Conservation (phyloP, 192 early-diverging fungal species). For the Umbelopsis sp. region DNA sequence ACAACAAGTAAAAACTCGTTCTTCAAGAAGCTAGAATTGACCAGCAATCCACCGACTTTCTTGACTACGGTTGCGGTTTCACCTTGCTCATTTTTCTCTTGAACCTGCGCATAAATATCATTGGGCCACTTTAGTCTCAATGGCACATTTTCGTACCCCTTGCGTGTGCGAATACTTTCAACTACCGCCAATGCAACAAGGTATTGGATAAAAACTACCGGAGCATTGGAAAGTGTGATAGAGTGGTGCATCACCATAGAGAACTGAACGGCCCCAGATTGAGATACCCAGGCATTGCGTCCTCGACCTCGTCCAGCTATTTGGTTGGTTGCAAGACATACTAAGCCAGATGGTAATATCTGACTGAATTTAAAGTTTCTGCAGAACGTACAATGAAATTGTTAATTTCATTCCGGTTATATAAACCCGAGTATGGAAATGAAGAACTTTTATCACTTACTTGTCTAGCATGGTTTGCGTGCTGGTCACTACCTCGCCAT, state of each 20-base stretch:
- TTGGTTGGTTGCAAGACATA: conserved; percentile 81
- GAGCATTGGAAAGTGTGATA: conserved; percentile 46
- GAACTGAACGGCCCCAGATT: conserved; percentile 87
- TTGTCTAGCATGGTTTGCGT: conserved; percentile 96
- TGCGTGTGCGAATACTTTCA: conserved; percentile 65
- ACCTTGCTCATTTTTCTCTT: conserved; percentile 36
- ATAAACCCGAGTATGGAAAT: no score
- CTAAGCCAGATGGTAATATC: conserved; percentile 75
- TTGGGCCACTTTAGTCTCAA: conserved; percentile 98
- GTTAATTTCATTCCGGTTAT: neutral
- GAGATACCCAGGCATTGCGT: conserved; percentile 94
- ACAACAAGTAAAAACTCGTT: conserved; percentile 80
- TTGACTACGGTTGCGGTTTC: conserved; percentile 55
- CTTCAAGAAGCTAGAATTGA: conserved; percentile 75
- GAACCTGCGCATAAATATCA: conserved; percentile 82
- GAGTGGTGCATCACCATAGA: conserved; percentile 79
- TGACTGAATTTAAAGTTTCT: conserved; percentile 70
- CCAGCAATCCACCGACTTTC: conserved; percentile 86
- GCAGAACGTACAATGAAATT: neutral
- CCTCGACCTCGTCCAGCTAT: conserved; percentile 86
- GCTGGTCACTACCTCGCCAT: conserved; percentile 74
- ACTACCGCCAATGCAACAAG: conserved; percentile 85
- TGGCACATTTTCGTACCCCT: conserved; percentile 80
- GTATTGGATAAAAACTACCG: conserved; percentile 94
- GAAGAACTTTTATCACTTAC: no score